Conservation (phyloP, 2,329 filamentous ascomycete species). For the Torrubiella hemipterigena region DNA sequence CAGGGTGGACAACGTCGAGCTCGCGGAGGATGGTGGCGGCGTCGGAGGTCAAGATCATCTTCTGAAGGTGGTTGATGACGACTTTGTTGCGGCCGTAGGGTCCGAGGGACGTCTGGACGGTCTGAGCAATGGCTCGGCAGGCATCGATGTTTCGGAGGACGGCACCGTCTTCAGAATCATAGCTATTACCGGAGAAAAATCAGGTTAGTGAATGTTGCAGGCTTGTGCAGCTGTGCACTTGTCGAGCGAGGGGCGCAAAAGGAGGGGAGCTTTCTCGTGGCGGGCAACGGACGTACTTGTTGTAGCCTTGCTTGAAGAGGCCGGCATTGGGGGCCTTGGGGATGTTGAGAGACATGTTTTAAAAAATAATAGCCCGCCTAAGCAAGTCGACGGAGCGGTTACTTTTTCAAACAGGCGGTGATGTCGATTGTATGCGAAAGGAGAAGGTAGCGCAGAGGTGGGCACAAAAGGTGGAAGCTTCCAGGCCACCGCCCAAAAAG, state of each 20-base stretch:
- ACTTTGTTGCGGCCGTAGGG: conserved; percentile 99
- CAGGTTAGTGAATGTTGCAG: conserved; percentile 8
- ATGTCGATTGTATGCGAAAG: too few species aligned
- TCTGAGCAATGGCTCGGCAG: conserved; percentile 88
- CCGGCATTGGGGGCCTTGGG: conserved; percentile 86
- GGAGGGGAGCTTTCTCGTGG: conserved; percentile 9
- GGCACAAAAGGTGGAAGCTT: conserved; percentile 1
- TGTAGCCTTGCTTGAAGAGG: conserved; percentile 94
- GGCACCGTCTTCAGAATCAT: conserved; percentile 97
- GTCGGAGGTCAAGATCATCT: conserved; percentile 98
- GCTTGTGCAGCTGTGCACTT: conserved; percentile 3
- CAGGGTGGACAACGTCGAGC: conserved; percentile 95
- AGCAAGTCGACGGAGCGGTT: neutral
- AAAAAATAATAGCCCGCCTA: neutral
- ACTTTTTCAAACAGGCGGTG: too few species aligned
- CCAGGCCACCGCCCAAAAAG: neutral
- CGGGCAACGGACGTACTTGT: conserved; percentile 54
- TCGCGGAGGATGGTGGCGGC: conserved; percentile 95
- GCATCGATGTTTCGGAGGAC: conserved; percentile 98
- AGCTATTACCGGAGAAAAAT: conserved; percentile 42
- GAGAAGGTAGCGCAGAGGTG: too few species aligned
- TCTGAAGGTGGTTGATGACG: conserved; percentile 98
- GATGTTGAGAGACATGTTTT: conserved; percentile 85
- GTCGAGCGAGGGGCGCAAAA: conserved; percentile 5
- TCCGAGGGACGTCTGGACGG: conserved; percentile 91